Percentiles rank a stretch among this genome's conserved stretches.
Conservation (phyloP, 2,329 filamentous ascomycete genomes). For the Nigrospora osmanthi region DNA sequence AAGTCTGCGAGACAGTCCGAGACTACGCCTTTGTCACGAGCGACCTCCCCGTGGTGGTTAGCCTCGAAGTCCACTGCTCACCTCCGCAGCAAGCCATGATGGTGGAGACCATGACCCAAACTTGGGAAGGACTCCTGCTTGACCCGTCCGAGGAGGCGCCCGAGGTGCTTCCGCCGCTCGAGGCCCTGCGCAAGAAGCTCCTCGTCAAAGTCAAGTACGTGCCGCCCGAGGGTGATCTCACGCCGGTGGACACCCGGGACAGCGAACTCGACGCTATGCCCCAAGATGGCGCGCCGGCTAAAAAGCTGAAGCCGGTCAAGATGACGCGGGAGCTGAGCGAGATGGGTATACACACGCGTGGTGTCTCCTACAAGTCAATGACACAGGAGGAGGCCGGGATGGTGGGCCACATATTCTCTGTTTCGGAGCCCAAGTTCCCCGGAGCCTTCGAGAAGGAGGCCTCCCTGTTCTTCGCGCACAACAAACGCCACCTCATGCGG, state of each 20-base stretch:
- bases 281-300: slow-evolving; percentile 17
- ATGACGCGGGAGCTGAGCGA: slow-evolving; percentile 67
- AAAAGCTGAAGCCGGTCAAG: slow-evolving; percentile 41
- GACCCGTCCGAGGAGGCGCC: slow-evolving; percentile 38
- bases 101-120: slow-evolving; percentile 83
- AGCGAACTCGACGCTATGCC: slow-evolving; percentile 9
- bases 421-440: slow-evolving; percentile 57
- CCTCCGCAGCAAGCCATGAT: slow-evolving; percentile 77
- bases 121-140: slow-evolving; percentile 67
- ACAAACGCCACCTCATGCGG: slow-evolving; percentile 76
- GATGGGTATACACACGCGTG: slow-evolving; percentile 75
- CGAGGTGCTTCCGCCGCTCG: slow-evolving; percentile 51
- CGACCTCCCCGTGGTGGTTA: slow-evolving; percentile 86
- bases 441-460: slow-evolving; percentile 43
- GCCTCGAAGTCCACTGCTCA: slow-evolving; percentile 81
- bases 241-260: slow-evolving; percentile 14
- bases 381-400: slow-evolving; percentile 60
- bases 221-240: slow-evolving; percentile 26
- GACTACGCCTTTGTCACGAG: slow-evolving; percentile 69
- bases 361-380: slow-evolving; percentile 74
- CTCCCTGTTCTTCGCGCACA: slow-evolving; percentile 65
- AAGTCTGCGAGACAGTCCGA: slow-evolving; percentile 73
- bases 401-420: slow-evolving; percentile 61
- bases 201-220: slow-evolving; percentile 74
- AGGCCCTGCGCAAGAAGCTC: slow-evolving; percentile 69